phyloP scores from a whole-genome alignment of 2,329 filamentous ascomycete genomes.

The Fusarium mexicanum region DNA sequence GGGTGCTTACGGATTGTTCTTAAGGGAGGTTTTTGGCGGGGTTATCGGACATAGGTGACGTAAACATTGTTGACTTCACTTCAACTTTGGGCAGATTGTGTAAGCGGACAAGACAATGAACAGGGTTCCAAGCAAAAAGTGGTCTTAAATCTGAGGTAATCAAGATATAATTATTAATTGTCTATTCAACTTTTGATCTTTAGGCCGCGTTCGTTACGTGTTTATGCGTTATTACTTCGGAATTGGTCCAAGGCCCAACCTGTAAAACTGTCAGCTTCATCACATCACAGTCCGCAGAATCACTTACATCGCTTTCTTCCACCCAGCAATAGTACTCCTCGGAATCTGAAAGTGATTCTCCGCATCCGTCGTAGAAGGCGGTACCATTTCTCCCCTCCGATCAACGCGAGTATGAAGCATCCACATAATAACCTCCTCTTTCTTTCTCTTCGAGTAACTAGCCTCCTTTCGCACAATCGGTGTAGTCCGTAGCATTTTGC shows the following conservation, averaged over 20 bases:
- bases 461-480: slow-evolving; percentile 18
- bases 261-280: neutral
- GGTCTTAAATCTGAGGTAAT: neutral
- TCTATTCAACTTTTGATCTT: neutral
- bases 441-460: slow-evolving; percentile 18
- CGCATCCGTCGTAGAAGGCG: slow-evolving; percentile 6
- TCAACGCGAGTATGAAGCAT: slow-evolving; percentile 4
- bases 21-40: slow-evolving; percentile 17
- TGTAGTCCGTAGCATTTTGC: neutral
- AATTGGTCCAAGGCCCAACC: slow-evolving; percentile 8
- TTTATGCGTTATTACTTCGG: neutral
- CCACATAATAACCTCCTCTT: slow-evolving; percentile 17
- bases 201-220: neutral
- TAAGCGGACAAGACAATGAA: slow-evolving; percentile 3
- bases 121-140: neutral
- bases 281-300: neutral
- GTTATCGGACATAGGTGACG: slow-evolving; percentile 38
- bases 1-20: neutral
- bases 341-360: slow-evolving; percentile 18
- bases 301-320: slow-evolving; percentile 5
- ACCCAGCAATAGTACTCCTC: slow-evolving; percentile 16
- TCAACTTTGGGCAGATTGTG: neutral
- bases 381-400: neutral
- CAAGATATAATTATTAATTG: slow-evolving; percentile 10
- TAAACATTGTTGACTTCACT: neutral